Evolutionary conservation across 108 stramenopile species (phyloP), one percentile per base, ranked within the genome.

Genomic region (Chaetoceros tenuissimus): DNA sequence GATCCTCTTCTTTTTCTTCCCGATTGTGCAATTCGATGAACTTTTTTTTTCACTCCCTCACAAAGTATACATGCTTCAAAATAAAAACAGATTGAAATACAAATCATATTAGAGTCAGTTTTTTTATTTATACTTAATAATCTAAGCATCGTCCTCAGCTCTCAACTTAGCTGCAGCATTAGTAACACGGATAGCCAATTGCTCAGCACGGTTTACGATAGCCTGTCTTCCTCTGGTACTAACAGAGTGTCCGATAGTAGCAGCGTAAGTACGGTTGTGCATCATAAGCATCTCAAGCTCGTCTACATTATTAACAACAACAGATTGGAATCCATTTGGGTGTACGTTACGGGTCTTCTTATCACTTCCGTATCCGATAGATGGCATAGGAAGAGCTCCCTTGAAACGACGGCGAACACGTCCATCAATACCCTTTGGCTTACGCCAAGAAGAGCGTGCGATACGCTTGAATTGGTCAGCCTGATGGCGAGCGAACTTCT

Each of bases 231-330:
- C 94, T 53, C 85, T 77, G 49, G 85, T 69, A 48, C 90, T 91
- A 51, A 98, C 98, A 65, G 82, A 85, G 62, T 95, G 84, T 31
- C 95, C 98, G 43, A 99, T 95, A 55, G 98, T 98, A 19, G 96
- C 99, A 24, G 92, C 94, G 81, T 99, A 98, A 53, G 95, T 99
- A 53, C 97, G 85, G 96, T 99, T 99, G 95, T 98, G 97, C 99
- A 99, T 98, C 87, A 99, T 89, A 47, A 99, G 89, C 82, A 99
- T 94, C 76, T 99, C 99, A 59, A 99, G 79, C 63, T 99, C 99
- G 25, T 77, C 50, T 50, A 95, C 94, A 73, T 98, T 98, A 75
- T 78, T 77, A 43, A 99, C 95, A 67, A 96, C 85, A 60, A 97
- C 97, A 61, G 88, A 89, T 76, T 92, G 85, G 95, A 99, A 99